Conservation (phyloP, 2,329 filamentous ascomycete species). For the Aureobasidium sp. region DNA sequence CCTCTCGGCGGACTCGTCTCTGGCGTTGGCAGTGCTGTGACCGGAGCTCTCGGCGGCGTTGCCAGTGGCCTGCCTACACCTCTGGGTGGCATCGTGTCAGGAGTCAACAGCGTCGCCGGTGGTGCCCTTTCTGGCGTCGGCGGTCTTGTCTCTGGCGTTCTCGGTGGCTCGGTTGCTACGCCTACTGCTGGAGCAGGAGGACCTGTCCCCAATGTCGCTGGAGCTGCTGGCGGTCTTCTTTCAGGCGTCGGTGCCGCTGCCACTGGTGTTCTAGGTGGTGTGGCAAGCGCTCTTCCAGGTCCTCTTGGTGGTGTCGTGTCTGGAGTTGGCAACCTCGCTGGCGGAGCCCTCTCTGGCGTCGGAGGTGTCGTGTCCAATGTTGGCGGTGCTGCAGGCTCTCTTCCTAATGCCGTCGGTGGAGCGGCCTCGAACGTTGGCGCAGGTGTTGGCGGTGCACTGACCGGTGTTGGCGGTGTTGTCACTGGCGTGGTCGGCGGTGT, state of each 20-base stretch:
- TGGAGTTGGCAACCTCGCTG: background rate
- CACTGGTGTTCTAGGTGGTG: background rate
- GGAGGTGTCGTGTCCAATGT: background rate
- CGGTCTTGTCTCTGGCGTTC: background rate
- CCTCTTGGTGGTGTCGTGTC: background rate
- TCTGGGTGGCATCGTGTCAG: background rate
- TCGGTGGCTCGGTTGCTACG: background rate
- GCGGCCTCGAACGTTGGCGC: background rate
- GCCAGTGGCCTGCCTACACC: background rate
- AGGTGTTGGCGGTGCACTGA: background rate
- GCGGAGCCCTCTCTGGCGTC: background rate
- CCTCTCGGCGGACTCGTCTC: background rate
- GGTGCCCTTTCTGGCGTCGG: background rate
- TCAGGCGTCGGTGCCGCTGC: background rate
- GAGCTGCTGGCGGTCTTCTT: background rate
- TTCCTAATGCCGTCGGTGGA: background rate
- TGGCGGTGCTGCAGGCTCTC: background rate
- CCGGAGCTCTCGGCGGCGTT: background rate
- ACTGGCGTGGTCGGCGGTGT: background rate
- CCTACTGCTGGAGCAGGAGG: background rate
- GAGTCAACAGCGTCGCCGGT: background rate
- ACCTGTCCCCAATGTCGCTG: background rate
- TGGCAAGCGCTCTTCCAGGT: background rate
- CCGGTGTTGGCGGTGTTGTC: background rate
- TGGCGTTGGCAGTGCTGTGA: background rate